Evolutionary conservation across 2,329 filamentous ascomycete species (phyloP).

Genomic region (Onygena corvina): DNA sequence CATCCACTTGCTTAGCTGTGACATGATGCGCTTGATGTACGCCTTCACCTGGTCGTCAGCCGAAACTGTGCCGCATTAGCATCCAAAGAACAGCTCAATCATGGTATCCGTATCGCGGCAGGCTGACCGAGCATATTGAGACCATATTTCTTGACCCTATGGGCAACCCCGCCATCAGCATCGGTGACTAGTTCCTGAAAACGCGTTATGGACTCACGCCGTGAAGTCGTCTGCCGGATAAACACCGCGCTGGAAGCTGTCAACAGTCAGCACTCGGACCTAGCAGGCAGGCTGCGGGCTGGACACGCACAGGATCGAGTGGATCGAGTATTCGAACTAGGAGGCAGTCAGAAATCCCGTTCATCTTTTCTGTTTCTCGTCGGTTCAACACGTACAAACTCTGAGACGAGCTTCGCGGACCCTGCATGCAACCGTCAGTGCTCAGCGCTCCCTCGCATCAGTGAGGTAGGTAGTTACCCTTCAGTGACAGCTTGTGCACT

Average conservation of each 20-base stretch:
- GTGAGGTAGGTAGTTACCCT: conserved; percentile 26
- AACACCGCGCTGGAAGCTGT: conserved; percentile 67
- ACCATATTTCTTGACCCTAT: conserved; percentile 91
- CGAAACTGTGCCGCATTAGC: too few relatives aligned
- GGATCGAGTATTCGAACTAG: conserved; percentile 89
- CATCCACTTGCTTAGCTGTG: conserved; percentile 97
- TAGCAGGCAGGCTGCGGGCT: conserved; percentile 10
- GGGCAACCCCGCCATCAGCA: conserved; percentile 9
- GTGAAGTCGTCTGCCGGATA: conserved; percentile 95
- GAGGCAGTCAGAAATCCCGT: conserved; percentile 47
- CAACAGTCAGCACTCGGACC: conserved; percentile 4
- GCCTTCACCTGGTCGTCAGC: conserved; percentile 96
- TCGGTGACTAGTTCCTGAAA: not conserved
- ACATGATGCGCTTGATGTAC: conserved; percentile 99
- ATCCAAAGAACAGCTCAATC: too few relatives aligned
- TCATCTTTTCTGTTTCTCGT: too few relatives aligned
- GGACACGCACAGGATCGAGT: conserved; percentile 75
- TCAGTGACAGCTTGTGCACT: conserved; percentile 80
- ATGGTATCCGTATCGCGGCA: conserved; percentile 14
- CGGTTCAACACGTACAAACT: conserved; percentile 85
- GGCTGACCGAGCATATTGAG: conserved; percentile 77
- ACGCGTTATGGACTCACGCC: conserved; percentile 46
- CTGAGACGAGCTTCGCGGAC: conserved; percentile 75
- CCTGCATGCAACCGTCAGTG: conserved; percentile 30
- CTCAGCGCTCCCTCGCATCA: too few relatives aligned